phyloP scores from a whole-genome alignment of 345 rosid genomes.

The Cardamine occulta region DNA sequence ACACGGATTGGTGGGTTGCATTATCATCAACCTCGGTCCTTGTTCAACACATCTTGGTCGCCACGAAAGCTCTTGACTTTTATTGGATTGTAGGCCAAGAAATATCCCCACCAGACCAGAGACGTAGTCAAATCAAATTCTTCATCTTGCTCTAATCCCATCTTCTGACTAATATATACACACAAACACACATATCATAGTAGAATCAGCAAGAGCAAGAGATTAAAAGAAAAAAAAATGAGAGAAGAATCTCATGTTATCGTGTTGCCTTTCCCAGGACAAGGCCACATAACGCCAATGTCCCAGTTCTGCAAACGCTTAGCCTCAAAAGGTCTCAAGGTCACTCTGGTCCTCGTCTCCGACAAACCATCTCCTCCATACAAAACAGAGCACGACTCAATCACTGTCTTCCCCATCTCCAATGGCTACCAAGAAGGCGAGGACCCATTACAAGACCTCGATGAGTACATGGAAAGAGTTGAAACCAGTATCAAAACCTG shows the following conservation, averaged over 20 bases:
- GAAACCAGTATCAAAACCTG: slow-evolving; percentile 27
- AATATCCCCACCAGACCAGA: slow-evolving; percentile 7
- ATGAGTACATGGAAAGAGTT: slow-evolving; percentile 39
- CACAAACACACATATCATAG: slow-evolving; percentile 5
- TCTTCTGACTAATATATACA: background rate
- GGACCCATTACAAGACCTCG: background rate
- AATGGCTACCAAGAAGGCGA: slow-evolving; percentile 44
- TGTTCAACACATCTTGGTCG: slow-evolving; percentile 41
- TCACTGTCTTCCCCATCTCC: slow-evolving; percentile 42
- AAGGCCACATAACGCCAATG: slow-evolving; percentile 68
- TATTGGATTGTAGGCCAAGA: slow-evolving; percentile 23
- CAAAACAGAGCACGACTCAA: slow-evolving; percentile 36
- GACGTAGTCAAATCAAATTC: slow-evolving; percentile 31
- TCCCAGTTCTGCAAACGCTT: slow-evolving; percentile 63
- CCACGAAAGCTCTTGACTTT: slow-evolving; percentile 22
- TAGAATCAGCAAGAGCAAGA: background rate
- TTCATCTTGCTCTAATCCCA: background rate
- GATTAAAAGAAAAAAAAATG: slow-evolving; percentile 15
- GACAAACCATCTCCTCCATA: slow-evolving; percentile 36
- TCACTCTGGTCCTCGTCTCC: slow-evolving; percentile 48
- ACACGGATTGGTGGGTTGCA: slow-evolving; percentile 22
- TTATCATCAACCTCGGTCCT: slow-evolving; percentile 32
- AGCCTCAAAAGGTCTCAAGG: slow-evolving; percentile 54
- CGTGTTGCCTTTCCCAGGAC: slow-evolving; percentile 51
- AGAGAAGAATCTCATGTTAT: slow-evolving; percentile 38